Evolutionary conservation across 139 green algal species (phyloP).

Genomic region (Pleodorina starrii): DNA sequence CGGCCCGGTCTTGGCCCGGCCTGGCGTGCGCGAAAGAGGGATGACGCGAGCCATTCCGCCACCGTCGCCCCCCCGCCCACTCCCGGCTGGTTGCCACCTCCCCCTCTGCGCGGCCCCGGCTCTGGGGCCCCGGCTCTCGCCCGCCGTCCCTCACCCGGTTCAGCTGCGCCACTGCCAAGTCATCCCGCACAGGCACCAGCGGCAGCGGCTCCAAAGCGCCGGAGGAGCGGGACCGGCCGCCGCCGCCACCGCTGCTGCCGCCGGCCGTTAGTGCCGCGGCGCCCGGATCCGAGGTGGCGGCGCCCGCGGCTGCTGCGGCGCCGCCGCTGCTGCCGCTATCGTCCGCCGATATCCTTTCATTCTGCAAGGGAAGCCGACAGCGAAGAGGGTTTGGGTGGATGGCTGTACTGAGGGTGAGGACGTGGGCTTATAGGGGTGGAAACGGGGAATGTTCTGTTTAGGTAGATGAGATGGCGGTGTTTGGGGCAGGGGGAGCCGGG

Average conservation of each 20-base stretch:
- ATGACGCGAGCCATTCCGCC: too few species aligned
- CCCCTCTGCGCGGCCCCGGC: too few species aligned
- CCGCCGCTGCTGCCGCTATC: too few species aligned
- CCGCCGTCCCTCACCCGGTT: slow-evolving; percentile 52
- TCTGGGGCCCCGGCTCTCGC: too few species aligned
- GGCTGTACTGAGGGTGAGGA: background rate
- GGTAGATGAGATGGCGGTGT: too few species aligned
- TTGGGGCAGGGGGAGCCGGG: background rate
- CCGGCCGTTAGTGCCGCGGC: background rate
- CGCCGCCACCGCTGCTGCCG: background rate
- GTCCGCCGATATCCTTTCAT: background rate
- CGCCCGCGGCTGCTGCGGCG: background rate
- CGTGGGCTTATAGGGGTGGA: background rate
- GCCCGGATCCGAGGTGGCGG: background rate
- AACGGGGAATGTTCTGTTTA: background rate
- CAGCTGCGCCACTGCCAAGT: slow-evolving; percentile 29
- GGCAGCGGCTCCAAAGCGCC: background rate
- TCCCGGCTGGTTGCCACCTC: too few species aligned
- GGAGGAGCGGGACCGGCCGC: slow-evolving; percentile 18
- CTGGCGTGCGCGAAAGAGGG: too few species aligned
- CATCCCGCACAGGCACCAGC: slow-evolving; percentile 26
- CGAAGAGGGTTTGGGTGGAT: too few species aligned
- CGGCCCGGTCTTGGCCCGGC: too few species aligned
- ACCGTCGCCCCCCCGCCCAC: too few species aligned
- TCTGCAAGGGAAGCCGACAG: background rate